Conservation (phyloP, 257 asterid species). For the Scutellaria baicalensis region DNA sequence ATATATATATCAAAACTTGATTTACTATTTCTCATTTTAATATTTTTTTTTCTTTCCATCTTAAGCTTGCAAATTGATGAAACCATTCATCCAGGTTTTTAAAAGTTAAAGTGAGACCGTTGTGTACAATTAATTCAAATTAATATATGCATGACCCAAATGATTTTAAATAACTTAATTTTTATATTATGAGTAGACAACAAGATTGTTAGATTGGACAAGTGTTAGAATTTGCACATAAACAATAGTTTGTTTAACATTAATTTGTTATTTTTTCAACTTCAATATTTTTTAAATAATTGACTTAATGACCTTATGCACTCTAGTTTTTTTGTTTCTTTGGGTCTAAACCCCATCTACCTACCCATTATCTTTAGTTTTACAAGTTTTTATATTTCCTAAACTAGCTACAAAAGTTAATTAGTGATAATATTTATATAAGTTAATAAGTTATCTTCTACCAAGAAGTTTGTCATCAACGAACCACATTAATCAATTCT, state of each 20-base stretch:
- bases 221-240: background rate
- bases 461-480: too few relatives aligned
- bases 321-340: background rate
- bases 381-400: too few relatives aligned
- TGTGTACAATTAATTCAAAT: too few relatives aligned
- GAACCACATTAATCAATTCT: background rate
- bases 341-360: too few relatives aligned
- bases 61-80: background rate
- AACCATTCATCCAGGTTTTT: background rate
- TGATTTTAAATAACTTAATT: background rate
- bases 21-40: too few relatives aligned
- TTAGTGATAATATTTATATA: too few relatives aligned
- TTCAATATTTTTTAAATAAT: background rate
- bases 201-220: background rate
- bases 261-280: background rate
- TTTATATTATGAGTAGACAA: background rate
- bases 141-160: background rate
- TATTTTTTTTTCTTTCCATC: background rate
- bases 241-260: background rate
- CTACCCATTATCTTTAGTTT: background rate
- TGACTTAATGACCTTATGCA: background rate
- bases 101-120: background rate
- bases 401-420: too few relatives aligned
- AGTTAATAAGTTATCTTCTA: too few relatives aligned
- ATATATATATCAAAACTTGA: too few relatives aligned